Base-by-base conservation (phyloP, 106 monocot species). In the Platanthera zijinensis region DNA sequence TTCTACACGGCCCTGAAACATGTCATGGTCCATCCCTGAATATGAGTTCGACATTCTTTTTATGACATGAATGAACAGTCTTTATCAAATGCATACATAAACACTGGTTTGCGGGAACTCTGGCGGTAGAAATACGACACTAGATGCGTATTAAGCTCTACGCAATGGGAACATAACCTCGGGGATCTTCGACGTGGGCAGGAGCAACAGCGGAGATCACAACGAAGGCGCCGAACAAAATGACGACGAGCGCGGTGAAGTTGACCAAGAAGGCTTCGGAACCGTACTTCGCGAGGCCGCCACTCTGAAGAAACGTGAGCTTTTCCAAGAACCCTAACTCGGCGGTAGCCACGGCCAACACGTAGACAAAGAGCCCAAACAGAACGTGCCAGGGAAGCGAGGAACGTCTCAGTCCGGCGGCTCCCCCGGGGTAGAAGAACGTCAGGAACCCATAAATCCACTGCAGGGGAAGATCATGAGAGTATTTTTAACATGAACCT, bases 211-310 rank as follows among this genome's bases (percentile, higher is more conserved):
- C 87, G 53, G 89, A 78, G 1, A 94, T 72, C 57, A 94, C 86
- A 51, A 94, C 94, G 57, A 80, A 86, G 53, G 82, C 80, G 17
- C 94, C 97, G 2, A 97, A 49, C 7, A 97, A 59, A 47, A 94
- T 73, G 19, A 97, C 91, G 0, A 92, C 54, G 11, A 97, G 80
- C 15, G 94, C 97, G 15, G 89, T 97, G 86, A 81, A 94, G 69
- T 97, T 97, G 2, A 97, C 97, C 83, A 94, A 77, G 78, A 89
- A 89, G 19, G 97, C 89, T 77, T 97, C 97, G 7, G 89, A 15
- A 19, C 97, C 86, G 25, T 90, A 92, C 54, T 94, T 94, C 69
- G 39, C 80, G 17, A 93, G 76, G 19, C 89, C 94, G 11, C 78
- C 52, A 80, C 10, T 88, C 76, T 97, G 69, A 25, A 97, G 91